Base-by-base conservation (phyloP, 352 stramenopile genomes). In the Globisporangium lucens region DNA sequence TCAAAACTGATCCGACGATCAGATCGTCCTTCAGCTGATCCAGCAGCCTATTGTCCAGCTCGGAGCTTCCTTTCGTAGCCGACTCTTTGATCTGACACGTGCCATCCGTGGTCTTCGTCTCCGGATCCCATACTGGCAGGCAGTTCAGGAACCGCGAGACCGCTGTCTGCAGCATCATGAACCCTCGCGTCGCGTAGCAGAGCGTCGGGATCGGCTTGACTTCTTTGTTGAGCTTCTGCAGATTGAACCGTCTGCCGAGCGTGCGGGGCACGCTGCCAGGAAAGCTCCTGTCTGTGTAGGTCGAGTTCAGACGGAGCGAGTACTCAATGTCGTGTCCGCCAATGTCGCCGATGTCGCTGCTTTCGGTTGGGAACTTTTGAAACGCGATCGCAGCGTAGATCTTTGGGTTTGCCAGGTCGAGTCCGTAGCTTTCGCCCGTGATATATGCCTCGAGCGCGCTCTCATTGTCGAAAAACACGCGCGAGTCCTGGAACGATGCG, bases 331-430 rank as follows among this genome's bases (percentile, higher is more conserved):
- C 61, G 36, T 84, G 66, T 2, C 75, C 77, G 0, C 61, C 43
- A 0, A 68, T 43, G 58, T 80, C 65, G 36, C 83, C 80, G 65
- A 89, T 87, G 1, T 68, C 61, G 20, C 56, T 49, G 1, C 72
- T 49, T 7, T 71, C n/a, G 0, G 38, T 36, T 0, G 86, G 83
- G 49, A 86, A 89, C 9, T 75, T 49, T 5, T 89, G 57, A 57
- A 94, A 94, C 49, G 75, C 70, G 38, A 94, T 83, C 0, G 80
- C 83, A 4, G 72, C 86, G 49, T 90, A 91, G 62, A 93, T 82
- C 65, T 89, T 90, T 4, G 86, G 81, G 58, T 81, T 46, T 5
- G 68, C 53, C 8, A 89, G 38, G 55, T 83, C 72, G 3, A 60
- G 47, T 12, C 82, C 86, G 59, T 91, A 94, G 33, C 72, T 69